Evolutionary conservation across 768 basidiomycete genomes (phyloP), one percentile per base, ranked within the genome.

Genomic region (Podaxis rugospora): DNA sequence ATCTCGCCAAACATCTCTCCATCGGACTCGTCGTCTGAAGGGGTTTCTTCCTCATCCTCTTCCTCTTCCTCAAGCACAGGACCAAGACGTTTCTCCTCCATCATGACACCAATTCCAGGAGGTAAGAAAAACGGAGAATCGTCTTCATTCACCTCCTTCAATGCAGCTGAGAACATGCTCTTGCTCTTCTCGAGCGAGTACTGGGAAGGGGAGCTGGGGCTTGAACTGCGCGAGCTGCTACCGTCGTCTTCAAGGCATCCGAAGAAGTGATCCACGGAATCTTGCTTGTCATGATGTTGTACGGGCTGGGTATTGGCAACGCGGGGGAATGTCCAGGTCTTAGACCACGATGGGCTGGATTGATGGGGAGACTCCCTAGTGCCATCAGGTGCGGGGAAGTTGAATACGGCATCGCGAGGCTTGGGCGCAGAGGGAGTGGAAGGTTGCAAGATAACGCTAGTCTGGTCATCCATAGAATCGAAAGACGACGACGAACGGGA

Each of bases 241-340:
- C 80, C 78, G 64, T 83, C 81, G 55, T 81, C 80, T 55, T 87
- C 85, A 40, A 84, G 73, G 62, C 90, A 93, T 46, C 83, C 86
- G 66, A 93, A 93, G 80, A 93, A 93, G 36, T 78, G 80, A 69
- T 93, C 91, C 7, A 89, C 76, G n/a, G 86, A 82, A 18, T 83
- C 79, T 56, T 66, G 64, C 49, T 69, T 71, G 5, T 63, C 59
- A 9, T 70, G 62, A 1, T n/a, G 36, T 6, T 40, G 55, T 21
- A 37, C 49, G 6, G 32, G 3, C 2, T 27, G 51, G 7, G 47
- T 37, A 16, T 57, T 40, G n/a, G 39, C 37, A 27, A 21, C 44
- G 4, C 57, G 65, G 1, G 84, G 84, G 71, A 91, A 92, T 0
- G 86, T 85, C 89, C 89, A 91, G 0, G 78, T 78, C 72, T 83